phyloP scores from a whole-genome alignment of 441 rosid species.

The Viola pubescens region DNA sequence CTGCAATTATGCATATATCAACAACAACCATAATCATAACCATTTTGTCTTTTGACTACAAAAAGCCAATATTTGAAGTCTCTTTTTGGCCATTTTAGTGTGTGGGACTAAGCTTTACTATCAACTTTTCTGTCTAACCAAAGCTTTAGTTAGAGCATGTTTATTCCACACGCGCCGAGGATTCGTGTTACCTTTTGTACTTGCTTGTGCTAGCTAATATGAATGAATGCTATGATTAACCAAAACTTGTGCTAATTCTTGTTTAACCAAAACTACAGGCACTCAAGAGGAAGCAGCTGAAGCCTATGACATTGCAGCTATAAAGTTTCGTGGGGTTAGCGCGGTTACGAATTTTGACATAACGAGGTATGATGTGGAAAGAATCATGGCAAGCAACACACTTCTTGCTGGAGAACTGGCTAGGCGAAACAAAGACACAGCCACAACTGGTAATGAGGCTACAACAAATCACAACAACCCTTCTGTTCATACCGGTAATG shows the following conservation, averaged over 20 bases:
- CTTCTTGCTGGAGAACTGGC: conserved; percentile 86
- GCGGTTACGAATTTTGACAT: conserved; percentile 95
- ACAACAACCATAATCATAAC: not conserved
- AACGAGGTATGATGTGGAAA: conserved; percentile 76
- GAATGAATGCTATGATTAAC: not conserved
- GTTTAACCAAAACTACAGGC: conserved; percentile 33
- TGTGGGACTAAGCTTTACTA: not conserved
- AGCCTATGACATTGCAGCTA: conserved; percentile 87
- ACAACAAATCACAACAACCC: conserved; percentile 11
- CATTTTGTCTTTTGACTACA: conserved; percentile 15
- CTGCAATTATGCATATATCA: not conserved
- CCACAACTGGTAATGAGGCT: conserved; percentile 17
- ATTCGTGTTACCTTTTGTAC: not conserved
- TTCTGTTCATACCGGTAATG: conserved; percentile 12
- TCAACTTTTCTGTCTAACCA: not conserved
- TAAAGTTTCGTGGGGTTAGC: conserved; percentile 82
- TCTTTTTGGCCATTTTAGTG: not conserved
- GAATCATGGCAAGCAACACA: conserved; percentile 80
- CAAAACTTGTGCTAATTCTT: not conserved
- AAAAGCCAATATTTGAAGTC: conserved; percentile 8
- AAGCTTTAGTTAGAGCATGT: conserved; percentile 16
- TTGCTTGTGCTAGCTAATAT: not conserved
- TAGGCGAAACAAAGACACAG: conserved; percentile 49
- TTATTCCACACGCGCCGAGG: too few species aligned
- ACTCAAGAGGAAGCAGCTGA: conserved; percentile 99